These are phyloP conservation scores for Suillus hirtellus DNA, from an alignment of 768 basidiomycete species.

Conservation along the genomic window DNA sequence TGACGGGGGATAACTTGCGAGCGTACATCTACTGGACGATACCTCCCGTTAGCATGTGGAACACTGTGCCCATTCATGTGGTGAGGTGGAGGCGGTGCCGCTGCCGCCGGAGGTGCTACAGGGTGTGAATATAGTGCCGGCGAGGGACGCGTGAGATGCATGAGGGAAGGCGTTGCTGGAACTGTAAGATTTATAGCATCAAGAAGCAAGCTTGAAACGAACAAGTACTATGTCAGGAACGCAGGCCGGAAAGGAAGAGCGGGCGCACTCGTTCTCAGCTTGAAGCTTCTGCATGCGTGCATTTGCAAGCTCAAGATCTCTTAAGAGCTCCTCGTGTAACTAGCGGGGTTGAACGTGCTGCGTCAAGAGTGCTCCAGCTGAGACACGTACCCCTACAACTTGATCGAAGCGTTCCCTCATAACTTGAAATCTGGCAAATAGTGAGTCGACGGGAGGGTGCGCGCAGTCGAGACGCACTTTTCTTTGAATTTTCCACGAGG, in stretches of 20 bases:
- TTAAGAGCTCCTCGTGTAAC: conserved; percentile 28
- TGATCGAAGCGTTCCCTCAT: conserved; percentile 35
- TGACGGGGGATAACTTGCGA: conserved; percentile 14
- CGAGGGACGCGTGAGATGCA: conserved; percentile 32
- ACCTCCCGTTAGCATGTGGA: conserved; percentile 29
- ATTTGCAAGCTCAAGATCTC: conserved; percentile 30
- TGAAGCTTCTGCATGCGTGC: conserved; percentile 30
- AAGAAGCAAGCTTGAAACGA: conserved; percentile 28
- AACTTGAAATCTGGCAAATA: conserved; percentile 25
- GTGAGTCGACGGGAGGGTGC: not conserved
- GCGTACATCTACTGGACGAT: conserved; percentile 28
- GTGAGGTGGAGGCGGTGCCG: conserved; percentile 10
- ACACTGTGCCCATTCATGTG: conserved; percentile 28
- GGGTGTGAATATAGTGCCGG: conserved; percentile 21
- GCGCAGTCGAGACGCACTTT: conserved; percentile 22
- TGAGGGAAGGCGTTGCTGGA: conserved; percentile 32
- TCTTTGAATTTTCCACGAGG: conserved; percentile 29
- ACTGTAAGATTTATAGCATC: conserved; percentile 35
- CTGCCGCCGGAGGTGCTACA: not conserved
- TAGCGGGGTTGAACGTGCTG: not conserved
- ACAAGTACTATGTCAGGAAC: not conserved
- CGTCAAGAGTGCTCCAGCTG: not conserved
- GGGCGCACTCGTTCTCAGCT: conserved; percentile 33
- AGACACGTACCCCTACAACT: conserved; percentile 28
- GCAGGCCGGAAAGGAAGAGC: not conserved